Evolutionary conservation across 139 green algal species (phyloP), one percentile per base, ranked within the genome.

Genomic region (Micractinium sp.): DNA sequence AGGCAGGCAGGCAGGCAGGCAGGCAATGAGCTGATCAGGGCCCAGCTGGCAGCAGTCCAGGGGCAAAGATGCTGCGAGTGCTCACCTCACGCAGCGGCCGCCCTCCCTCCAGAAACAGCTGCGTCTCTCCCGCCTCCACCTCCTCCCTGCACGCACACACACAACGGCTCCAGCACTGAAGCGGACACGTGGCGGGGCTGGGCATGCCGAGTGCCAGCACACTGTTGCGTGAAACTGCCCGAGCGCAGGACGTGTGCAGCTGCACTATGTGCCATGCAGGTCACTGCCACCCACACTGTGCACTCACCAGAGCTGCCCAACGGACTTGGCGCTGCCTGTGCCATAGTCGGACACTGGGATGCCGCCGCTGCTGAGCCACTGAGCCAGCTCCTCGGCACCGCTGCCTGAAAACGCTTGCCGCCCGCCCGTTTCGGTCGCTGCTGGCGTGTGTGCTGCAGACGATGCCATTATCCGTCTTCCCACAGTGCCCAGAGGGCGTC

Each of bases 101-200:
- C 29, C 77, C 78, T 19, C 15, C 63, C 2, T 84, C 39, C 23
- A 71, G 23, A 15, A 69, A 80, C 77, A 90, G 61, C n/a, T 71
- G 56, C 15, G 77, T 90, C 63, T 90, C 86, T 9, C 86, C 86
- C 31, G 76, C 86, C 63, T 90, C 39, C 41, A 90, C 77, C 86
- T 90, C 85, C 85, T 56, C 85, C 85, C 83, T 87, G 83, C 36
- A 41, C 0, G 5, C n/a, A 25, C 16, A 20, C 18, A 39, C 39
- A n/a, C 78, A 67, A 19, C 4, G 39, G 39, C 78, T 36, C 18
- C 18, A 20, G 76, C 53, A 38, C 53, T 3, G 33, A 12, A 15
- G 9, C 33, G 76, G 33, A 38, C 35, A 31, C 18, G n/a, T 19
- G 25, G 15, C 35, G 60, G 20, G 13, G 74, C 47, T 5, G 47